Evolutionary conservation across 352 stramenopile species (phyloP).

Genomic region (Phytopythium delawarense): DNA sequence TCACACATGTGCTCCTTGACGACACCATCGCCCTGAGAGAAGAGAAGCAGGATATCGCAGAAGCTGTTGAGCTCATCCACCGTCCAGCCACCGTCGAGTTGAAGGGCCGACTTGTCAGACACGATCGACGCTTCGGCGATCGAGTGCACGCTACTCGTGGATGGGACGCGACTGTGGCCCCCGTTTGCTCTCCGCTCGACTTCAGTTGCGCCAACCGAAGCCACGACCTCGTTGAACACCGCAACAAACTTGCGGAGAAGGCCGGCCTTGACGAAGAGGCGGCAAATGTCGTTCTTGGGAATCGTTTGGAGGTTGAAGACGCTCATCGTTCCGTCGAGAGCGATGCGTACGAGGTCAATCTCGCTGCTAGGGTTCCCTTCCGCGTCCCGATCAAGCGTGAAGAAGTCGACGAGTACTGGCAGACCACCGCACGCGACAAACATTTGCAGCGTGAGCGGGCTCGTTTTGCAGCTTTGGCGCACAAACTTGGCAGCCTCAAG

Average conservation of each 20-base stretch:
- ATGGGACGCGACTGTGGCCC: neutral
- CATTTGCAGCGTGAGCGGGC: constrained; percentile 89
- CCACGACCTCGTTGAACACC: constrained; percentile 80
- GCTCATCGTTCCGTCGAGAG: constrained; percentile 87
- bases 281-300: constrained; percentile 92
- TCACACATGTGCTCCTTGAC: constrained; percentile 93
- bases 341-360: constrained; percentile 72
- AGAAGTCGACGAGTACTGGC: constrained; percentile 81
- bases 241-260: constrained; percentile 86
- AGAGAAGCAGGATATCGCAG: constrained; percentile 87
- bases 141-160: neutral
- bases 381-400: constrained; percentile 28
- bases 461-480: constrained; percentile 85
- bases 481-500: constrained; percentile 88
- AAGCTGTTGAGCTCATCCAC: constrained; percentile 74
- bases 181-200: neutral
- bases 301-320: constrained; percentile 91
- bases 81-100: constrained; percentile 29
- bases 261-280: constrained; percentile 92
- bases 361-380: constrained; percentile 10
- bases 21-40: constrained; percentile 89
- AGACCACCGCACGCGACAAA: constrained; percentile 91
- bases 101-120: neutral
- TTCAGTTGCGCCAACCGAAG: constrained; percentile 20
- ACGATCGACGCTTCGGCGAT: neutral